These are phyloP conservation scores for Penicillium nucicola DNA, from an alignment of 495 filamentous ascomycete species.

Conservation along the genomic window DNA sequence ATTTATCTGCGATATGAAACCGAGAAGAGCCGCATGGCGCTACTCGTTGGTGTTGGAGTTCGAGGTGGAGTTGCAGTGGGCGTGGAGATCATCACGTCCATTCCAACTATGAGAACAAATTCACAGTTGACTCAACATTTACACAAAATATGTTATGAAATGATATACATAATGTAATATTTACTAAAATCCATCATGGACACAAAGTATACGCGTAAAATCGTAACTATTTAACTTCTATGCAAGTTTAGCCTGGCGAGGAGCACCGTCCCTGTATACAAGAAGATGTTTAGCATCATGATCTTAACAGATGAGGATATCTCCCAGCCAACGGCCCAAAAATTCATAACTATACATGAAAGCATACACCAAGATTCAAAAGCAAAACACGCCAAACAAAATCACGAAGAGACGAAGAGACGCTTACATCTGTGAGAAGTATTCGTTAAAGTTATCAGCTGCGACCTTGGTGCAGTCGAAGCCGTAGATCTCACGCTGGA, in stretches of 20 bases:
- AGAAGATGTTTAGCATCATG: conserved; percentile 1
- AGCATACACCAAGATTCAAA: not conserved
- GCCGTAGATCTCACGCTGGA: conserved; percentile 75
- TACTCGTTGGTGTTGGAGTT: not conserved
- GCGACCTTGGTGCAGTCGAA: conserved; percentile 63
- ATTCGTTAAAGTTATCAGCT: conserved; percentile 56
- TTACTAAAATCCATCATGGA: too few species aligned
- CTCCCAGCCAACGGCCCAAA: not conserved
- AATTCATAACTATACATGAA: conserved; percentile 9
- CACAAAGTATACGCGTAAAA: too few species aligned
- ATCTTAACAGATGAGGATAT: not conserved
- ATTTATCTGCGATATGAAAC: conserved; percentile 5
- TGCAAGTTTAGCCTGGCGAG: conserved; percentile 9
- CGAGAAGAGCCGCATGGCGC: not conserved
- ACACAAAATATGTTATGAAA: too few species aligned
- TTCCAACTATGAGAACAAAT: not conserved
- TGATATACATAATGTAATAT: too few species aligned
- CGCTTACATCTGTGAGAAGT: conserved; percentile 46
- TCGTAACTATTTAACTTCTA: not conserved
- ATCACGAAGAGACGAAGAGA: conserved; percentile 2
- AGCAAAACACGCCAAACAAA: not conserved
- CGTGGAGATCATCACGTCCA: conserved; percentile 3
- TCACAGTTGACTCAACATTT: too few species aligned
- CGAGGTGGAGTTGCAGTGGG: not conserved
- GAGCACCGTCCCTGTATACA: not conserved